Percentiles rank a stretch among this genome's conserved stretches.
phyloP scores from a whole-genome alignment of 331 rosid species.

The Pyrus hybrid region DNA sequence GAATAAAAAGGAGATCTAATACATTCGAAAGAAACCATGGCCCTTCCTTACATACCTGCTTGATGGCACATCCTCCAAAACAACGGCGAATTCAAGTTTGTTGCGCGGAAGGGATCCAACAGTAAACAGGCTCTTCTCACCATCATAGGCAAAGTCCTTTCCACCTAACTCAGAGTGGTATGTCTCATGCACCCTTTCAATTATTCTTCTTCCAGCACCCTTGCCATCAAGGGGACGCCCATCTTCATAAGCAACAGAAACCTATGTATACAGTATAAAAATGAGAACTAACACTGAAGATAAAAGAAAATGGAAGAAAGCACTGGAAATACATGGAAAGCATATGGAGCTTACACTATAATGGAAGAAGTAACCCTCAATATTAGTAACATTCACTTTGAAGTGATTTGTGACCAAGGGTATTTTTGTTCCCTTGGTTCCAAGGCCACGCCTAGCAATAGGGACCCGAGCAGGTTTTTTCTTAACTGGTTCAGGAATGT shows the following conservation, averaged over 20 bases:
- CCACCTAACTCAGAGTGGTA: slow-evolving; percentile 60
- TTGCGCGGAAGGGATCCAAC: slow-evolving; percentile 81
- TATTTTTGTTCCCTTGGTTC: slow-evolving; percentile 46
- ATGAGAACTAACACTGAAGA: neutral
- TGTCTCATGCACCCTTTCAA: slow-evolving; percentile 72
- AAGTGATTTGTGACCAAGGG: slow-evolving; percentile 68
- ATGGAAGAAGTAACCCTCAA: slow-evolving; percentile 59
- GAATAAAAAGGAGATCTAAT: neutral
- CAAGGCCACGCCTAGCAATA: slow-evolving; percentile 58
- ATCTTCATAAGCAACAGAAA: slow-evolving; percentile 65
- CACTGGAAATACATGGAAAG: neutral
- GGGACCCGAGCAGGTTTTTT: slow-evolving; percentile 53
- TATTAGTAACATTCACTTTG: slow-evolving; percentile 49
- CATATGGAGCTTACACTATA: slow-evolving; percentile 55
- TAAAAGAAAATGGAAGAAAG: neutral
- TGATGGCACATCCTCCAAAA: slow-evolving; percentile 58
- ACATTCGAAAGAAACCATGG: neutral
- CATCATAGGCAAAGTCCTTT: slow-evolving; percentile 85
- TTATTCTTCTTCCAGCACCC: slow-evolving; percentile 69
- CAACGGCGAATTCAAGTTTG: slow-evolving; percentile 73
- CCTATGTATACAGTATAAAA: slow-evolving; percentile 30
- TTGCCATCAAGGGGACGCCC: slow-evolving; percentile 90
- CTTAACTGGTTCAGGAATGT: slow-evolving; percentile 33
- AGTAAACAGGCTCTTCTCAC: slow-evolving; percentile 81
- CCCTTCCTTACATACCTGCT: slow-evolving; percentile 36